These are phyloP conservation scores for Zygnema cylindricum DNA, from an alignment of 139 green algal genomes.

Conservation along the genomic window DNA sequence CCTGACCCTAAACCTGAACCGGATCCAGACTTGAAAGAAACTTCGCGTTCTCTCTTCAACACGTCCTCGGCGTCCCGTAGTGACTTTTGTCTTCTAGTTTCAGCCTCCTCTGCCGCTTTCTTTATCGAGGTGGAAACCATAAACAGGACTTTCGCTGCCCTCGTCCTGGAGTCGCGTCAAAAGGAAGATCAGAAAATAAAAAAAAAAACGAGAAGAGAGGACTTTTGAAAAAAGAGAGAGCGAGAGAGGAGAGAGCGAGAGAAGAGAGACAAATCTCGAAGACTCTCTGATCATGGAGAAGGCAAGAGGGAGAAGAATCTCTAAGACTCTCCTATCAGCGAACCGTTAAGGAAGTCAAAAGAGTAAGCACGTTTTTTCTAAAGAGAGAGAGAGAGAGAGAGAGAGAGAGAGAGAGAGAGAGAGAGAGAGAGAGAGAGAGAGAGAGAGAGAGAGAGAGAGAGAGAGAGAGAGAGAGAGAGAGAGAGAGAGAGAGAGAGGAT, in stretches of 20 bases:
- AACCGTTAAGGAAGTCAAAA: too few species aligned
- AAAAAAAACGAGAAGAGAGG: background rate
- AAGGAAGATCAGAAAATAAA: too few species aligned
- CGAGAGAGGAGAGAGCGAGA: constrained; percentile 1
- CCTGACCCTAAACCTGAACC: background rate
- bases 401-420: background rate
- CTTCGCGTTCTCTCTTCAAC: constrained; percentile 13
- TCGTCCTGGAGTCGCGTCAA: constrained; percentile 16
- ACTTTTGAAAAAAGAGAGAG: background rate
- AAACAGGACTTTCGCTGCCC: constrained; percentile 41
- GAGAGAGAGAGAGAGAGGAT: background rate
- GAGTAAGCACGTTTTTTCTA: too few species aligned
- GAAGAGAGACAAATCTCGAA: too few species aligned
- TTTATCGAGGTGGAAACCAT: constrained; percentile 18
- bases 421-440: background rate
- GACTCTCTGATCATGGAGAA: too few species aligned
- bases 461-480: background rate
- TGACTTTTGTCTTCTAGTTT: constrained; percentile 15
- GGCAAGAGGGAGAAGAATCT: too few species aligned
- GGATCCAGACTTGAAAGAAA: background rate
- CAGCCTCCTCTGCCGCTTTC: constrained; percentile 45
- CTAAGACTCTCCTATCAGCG: too few species aligned
- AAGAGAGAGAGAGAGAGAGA: background rate
- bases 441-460: background rate
- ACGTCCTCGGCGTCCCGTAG: constrained; percentile 36